These are phyloP conservation scores for Ustilago loliicola DNA, from an alignment of 1,284 basidiomycete genomes.

Conservation along the genomic window DNA sequence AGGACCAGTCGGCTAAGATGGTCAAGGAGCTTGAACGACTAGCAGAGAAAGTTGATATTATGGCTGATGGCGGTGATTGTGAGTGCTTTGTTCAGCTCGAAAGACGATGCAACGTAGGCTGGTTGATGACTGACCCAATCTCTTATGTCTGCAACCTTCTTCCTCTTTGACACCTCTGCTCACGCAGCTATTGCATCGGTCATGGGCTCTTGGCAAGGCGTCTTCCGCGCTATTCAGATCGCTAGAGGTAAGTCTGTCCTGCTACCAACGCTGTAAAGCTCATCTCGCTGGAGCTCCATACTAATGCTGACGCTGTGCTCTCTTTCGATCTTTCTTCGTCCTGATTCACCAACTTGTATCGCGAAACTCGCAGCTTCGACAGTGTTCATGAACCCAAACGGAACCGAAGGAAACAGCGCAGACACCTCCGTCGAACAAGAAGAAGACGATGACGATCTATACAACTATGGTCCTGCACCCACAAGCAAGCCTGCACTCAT, in stretches of 20 bases:
- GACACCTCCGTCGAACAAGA: conserved; percentile 36
- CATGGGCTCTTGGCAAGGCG: conserved; percentile 66
- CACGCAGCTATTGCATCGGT: conserved; percentile 64
- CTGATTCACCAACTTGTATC: no score
- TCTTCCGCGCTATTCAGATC: conserved; percentile 67
- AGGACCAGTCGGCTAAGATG: conserved; percentile 62
- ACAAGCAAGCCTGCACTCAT: conserved; percentile 46
- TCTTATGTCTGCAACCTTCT: no score
- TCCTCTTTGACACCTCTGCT: background rate
- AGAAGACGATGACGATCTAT: conserved; percentile 43
- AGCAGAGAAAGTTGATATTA: conserved; percentile 61
- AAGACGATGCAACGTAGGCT: no score
- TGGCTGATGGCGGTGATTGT: conserved; percentile 64
- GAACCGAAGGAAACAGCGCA: conserved; percentile 8
- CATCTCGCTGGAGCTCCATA: background rate
- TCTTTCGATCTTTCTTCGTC: no score
- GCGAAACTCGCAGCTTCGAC: conserved; percentile 46
- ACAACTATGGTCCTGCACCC: conserved; percentile 34
- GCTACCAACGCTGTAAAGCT: background rate
- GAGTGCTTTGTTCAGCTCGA: no score
- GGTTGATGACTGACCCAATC: no score
- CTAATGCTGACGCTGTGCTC: background rate
- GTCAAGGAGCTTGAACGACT: conserved; percentile 62
- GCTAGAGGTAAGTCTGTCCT: conserved; percentile 53
- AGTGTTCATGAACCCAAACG: conserved; percentile 27